A percentile compares a stretch with the other conserved stretches of the same genome.
Conservation (phyloP, 1,284 basidiomycete species). For the Cryptococcus sp. region DNA sequence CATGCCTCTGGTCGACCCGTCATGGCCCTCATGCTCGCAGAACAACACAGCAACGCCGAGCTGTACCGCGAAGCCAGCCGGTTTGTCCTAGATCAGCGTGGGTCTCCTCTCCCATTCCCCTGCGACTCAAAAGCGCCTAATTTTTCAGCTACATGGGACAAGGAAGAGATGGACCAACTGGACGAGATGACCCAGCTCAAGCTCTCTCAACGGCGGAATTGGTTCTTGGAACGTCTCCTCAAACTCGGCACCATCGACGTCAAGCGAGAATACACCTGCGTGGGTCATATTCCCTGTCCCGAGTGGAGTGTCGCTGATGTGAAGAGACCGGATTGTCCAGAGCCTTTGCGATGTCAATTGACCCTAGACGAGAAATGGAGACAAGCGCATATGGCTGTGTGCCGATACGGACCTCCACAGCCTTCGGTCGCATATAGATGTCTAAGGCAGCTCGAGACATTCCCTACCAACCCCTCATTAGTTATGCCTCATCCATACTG, state of each 20-base stretch:
- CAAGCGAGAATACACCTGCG: conserved; percentile 59
- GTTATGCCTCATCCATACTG: conserved; percentile 83
- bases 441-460: conserved; percentile 45
- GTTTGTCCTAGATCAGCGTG: conserved; percentile 79
- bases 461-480: conserved; percentile 79
- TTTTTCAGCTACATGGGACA: conserved; percentile 51
- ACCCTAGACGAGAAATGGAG: conserved; percentile 90
- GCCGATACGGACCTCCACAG: conserved; percentile 65
- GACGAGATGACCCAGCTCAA: conserved; percentile 75
- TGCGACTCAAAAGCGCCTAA: background rate
- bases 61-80: conserved; percentile 81
- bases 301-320: too few species aligned
- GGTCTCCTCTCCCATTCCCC: conserved; percentile 3
- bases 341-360: conserved; percentile 69
- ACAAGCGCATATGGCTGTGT: conserved; percentile 77
- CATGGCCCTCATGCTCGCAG: conserved; percentile 83
- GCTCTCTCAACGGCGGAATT: conserved; percentile 78
- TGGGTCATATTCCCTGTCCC: conserved; percentile 10
- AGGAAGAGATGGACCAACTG: conserved; percentile 66
- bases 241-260: conserved; percentile 82
- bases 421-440: conserved; percentile 22
- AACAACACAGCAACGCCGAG: conserved; percentile 77
- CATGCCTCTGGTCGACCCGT: conserved; percentile 86
- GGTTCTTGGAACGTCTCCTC: conserved; percentile 88
- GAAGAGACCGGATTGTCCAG: conserved; percentile 77